phyloP scores from a whole-genome alignment of 495 filamentous ascomycete genomes.

The Talaromyces stipitatus region DNA sequence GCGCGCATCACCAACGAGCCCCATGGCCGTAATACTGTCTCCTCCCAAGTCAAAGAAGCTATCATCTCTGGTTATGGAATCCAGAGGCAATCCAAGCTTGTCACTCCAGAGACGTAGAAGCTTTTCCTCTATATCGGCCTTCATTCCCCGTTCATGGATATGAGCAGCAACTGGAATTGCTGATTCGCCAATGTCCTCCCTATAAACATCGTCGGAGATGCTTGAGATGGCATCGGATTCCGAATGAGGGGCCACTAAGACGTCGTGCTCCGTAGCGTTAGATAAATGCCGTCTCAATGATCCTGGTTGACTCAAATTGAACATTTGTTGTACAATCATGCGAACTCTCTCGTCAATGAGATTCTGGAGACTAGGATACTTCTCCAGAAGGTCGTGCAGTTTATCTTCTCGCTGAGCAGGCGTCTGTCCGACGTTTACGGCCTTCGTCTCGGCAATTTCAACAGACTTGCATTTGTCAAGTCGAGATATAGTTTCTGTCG shows the following conservation, averaged over 20 bases:
- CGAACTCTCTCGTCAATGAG: slow-evolving; percentile 36
- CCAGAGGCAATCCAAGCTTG: slow-evolving; percentile 31
- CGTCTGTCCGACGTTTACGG: not conserved
- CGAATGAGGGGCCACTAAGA: not conserved
- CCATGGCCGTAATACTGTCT: slow-evolving; percentile 60
- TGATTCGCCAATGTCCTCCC: not conserved
- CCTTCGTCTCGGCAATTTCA: not conserved
- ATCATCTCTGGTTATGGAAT: slow-evolving; percentile 31
- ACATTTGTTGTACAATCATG: slow-evolving; percentile 30
- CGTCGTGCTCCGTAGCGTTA: not conserved
- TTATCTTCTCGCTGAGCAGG: slow-evolving; percentile 10
- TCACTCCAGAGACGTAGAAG: slow-evolving; percentile 40
- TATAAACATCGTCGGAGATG: slow-evolving; percentile 4
- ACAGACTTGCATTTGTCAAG: not conserved
- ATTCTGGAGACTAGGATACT: slow-evolving; percentile 19
- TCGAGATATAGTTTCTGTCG: slow-evolving; percentile 9
- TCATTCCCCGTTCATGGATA: slow-evolving; percentile 4
- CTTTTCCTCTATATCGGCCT: slow-evolving; percentile 25
- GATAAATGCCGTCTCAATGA: not conserved
- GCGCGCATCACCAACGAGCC: slow-evolving; percentile 51
- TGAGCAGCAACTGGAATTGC: slow-evolving; percentile 5
- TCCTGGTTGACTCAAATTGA: slow-evolving; percentile 8
- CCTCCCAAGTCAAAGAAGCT: slow-evolving; percentile 45
- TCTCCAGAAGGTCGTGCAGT: slow-evolving; percentile 14
- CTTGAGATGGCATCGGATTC: slow-evolving; percentile 5